phyloP scores from a whole-genome alignment of 805 yeast genomes.

The Priceomyces haplophilus region DNA sequence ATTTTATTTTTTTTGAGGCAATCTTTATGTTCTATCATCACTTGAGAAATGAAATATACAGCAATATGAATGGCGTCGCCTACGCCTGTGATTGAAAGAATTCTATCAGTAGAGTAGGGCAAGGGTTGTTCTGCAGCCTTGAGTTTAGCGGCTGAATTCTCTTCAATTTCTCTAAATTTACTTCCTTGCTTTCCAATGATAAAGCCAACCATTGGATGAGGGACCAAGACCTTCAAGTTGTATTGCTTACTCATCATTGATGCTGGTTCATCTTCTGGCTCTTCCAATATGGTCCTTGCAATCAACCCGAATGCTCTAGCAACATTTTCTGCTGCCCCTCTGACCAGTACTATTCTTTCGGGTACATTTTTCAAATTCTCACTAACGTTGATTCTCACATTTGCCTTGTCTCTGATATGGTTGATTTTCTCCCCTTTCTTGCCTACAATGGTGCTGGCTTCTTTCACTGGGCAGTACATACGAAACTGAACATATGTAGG shows the following conservation, averaged over 20 bases:
- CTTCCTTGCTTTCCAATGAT: slow-evolving; percentile 77
- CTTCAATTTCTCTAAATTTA: slow-evolving; percentile 77
- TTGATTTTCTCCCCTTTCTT: slow-evolving; percentile 74
- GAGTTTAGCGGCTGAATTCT: slow-evolving; percentile 71
- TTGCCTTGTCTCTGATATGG: slow-evolving; percentile 59
- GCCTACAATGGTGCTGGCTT: slow-evolving; percentile 74
- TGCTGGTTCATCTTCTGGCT: slow-evolving; percentile 63
- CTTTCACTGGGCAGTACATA: slow-evolving; percentile 72
- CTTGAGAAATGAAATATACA: slow-evolving; percentile 67
- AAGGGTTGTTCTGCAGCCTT: slow-evolving; percentile 70
- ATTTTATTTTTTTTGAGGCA: slow-evolving; percentile 50
- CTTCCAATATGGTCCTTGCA: slow-evolving; percentile 62
- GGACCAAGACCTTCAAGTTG: slow-evolving; percentile 61
- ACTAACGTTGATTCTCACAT: slow-evolving; percentile 65
- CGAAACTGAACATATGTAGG: slow-evolving; percentile 66
- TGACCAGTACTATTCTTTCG: slow-evolving; percentile 69
- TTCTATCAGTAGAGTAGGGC: slow-evolving; percentile 75
- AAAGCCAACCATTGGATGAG: slow-evolving; percentile 77
- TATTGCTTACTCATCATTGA: slow-evolving; percentile 51
- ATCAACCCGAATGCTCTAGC: slow-evolving; percentile 80
- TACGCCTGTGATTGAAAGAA: slow-evolving; percentile 68
- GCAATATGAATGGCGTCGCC: slow-evolving; percentile 89
- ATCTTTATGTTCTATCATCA: slow-evolving; percentile 59
- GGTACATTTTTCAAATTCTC: slow-evolving; percentile 70
- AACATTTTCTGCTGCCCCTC: slow-evolving; percentile 73